phyloP scores from a whole-genome alignment of 305 asterid genomes.

The Plantago coronopus region DNA sequence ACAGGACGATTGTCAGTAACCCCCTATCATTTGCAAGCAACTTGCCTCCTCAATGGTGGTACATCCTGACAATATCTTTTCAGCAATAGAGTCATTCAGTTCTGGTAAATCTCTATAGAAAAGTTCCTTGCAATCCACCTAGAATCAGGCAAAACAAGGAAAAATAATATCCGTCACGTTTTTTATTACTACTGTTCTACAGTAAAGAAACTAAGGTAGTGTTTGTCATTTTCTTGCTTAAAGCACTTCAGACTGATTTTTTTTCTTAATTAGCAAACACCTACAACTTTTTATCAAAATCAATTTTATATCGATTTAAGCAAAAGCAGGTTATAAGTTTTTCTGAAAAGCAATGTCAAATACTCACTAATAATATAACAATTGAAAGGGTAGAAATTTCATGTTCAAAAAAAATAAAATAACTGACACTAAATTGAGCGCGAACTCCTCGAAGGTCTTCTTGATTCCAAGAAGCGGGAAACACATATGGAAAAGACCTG shows the following conservation, averaged over 20 bases:
- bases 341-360: too few species aligned
- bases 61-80: slow-evolving; percentile 70
- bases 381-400: too few species aligned
- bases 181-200: too few species aligned
- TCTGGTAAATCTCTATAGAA: slow-evolving; percentile 80
- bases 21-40: slow-evolving; percentile 12
- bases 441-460: slow-evolving; percentile 85
- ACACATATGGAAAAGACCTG: slow-evolving; percentile 68
- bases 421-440: slow-evolving; percentile 76
- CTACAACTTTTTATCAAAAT: too few species aligned
- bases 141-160: slow-evolving; percentile 9
- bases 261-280: too few species aligned
- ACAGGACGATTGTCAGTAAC: not conserved
- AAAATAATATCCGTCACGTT: too few species aligned
- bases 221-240: too few species aligned
- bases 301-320: too few species aligned
- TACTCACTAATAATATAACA: too few species aligned
- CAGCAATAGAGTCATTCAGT: slow-evolving; percentile 69
- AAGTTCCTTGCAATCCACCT: slow-evolving; percentile 92
- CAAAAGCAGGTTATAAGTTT: too few species aligned
- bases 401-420: slow-evolving; percentile 8
- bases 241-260: too few species aligned
- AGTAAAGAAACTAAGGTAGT: too few species aligned
- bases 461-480: slow-evolving; percentile 89
- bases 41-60: slow-evolving; percentile 73